phyloP scores from a whole-genome alignment of 2,329 filamentous ascomycete species.

The Colletotrichum agaves region DNA sequence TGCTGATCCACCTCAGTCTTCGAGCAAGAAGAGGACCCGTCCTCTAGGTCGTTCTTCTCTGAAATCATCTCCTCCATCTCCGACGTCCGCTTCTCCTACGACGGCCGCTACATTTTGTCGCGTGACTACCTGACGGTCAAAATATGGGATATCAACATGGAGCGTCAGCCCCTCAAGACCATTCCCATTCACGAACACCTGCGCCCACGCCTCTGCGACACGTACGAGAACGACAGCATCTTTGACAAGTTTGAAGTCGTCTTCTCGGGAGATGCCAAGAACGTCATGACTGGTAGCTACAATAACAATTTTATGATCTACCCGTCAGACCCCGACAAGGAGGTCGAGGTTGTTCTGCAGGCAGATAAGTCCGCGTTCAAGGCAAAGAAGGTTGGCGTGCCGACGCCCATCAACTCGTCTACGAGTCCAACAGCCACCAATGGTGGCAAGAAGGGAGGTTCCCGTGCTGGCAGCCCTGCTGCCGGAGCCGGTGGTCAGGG shows the following conservation, averaged over 20 bases:
- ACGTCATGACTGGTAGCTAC: slow-evolving; percentile 99
- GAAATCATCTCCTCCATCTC: slow-evolving; percentile 99
- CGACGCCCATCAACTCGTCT: slow-evolving; percentile 91
- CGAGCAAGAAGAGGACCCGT: slow-evolving; percentile 97
- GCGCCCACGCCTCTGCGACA: slow-evolving; percentile 92
- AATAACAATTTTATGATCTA: slow-evolving; percentile 99
- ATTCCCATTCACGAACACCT: slow-evolving; percentile 99
- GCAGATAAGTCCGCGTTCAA: slow-evolving; percentile 99
- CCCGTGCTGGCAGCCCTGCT: slow-evolving; percentile 88
- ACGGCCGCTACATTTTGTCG: slow-evolving; percentile 96
- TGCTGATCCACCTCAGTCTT: slow-evolving; percentile 72
- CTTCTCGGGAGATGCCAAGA: slow-evolving; percentile 97
- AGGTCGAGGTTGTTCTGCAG: slow-evolving; percentile 96
- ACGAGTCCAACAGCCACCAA: slow-evolving; percentile 77
- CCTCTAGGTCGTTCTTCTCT: slow-evolving; percentile 97
- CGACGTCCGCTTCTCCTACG: slow-evolving; percentile 95
- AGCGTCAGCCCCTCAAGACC: slow-evolving; percentile 95
- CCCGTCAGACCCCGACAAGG: slow-evolving; percentile 93
- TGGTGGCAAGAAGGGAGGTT: slow-evolving; percentile 86
- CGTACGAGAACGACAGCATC: slow-evolving; percentile 99
- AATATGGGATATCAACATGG: slow-evolving; percentile 99
- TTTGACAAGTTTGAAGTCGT: slow-evolving; percentile 99
- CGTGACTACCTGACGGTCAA: slow-evolving; percentile 98
- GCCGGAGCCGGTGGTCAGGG: slow-evolving; percentile 73
- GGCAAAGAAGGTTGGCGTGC: slow-evolving; percentile 98